Evolutionary conservation across 495 filamentous ascomycete genomes (phyloP).

Genomic region (Sordaria brevicollis): DNA sequence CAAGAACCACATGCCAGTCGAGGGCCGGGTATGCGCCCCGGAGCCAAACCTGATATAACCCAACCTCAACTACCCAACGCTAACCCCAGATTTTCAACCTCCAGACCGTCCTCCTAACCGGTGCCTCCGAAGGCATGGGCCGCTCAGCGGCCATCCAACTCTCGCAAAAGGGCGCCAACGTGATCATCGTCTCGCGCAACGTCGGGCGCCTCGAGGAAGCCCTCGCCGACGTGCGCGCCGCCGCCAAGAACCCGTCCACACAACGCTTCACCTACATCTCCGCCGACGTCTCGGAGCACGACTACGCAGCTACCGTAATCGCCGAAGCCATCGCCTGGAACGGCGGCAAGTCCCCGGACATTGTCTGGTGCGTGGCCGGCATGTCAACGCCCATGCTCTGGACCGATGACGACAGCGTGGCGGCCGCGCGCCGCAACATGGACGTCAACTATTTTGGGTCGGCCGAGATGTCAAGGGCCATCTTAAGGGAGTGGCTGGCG

Average conservation of each 20-base stretch:
- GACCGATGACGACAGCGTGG: slow-evolving; percentile 51
- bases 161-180: slow-evolving; percentile 71
- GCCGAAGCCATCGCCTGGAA: slow-evolving; percentile 79
- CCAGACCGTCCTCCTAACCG: slow-evolving; percentile 79
- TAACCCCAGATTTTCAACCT: not conserved
- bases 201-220: slow-evolving; percentile 63
- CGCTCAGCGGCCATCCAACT: slow-evolving; percentile 60
- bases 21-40: slow-evolving; percentile 53
- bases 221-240: slow-evolving; percentile 53
- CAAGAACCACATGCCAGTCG: slow-evolving; percentile 70
- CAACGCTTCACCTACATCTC: slow-evolving; percentile 79
- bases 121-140: slow-evolving; percentile 90
- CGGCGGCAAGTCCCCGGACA: slow-evolving; percentile 57
- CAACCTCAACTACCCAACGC: not conserved
- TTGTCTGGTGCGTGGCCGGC: slow-evolving; percentile 90
- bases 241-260: slow-evolving; percentile 45
- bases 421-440: slow-evolving; percentile 66
- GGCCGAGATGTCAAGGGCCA: slow-evolving; percentile 74
- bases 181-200: slow-evolving; percentile 77
- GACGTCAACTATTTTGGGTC: slow-evolving; percentile 84
- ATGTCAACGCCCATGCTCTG: slow-evolving; percentile 67
- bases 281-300: slow-evolving; percentile 64
- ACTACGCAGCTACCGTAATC: slow-evolving; percentile 58
- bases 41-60: not conserved
- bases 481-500: slow-evolving; percentile 49